Base-by-base conservation (phyloP, 1,139 yeast genomes). In the Citeromyces siamensis region DNA sequence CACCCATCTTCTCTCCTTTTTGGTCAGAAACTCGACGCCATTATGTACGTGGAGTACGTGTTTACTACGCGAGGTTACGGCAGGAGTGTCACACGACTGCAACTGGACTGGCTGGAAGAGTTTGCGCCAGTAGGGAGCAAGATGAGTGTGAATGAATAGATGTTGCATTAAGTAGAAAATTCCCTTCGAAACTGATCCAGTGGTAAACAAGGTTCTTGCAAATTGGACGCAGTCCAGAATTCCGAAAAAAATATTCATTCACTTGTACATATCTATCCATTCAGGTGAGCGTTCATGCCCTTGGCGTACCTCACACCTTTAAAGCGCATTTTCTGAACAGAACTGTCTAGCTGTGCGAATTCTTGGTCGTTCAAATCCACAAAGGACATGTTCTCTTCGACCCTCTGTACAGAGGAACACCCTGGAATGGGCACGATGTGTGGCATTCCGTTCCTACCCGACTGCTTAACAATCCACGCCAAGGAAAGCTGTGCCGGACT, bases 31-130 rank as follows among this genome's bases (percentile, higher is more conserved):
- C 64, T 75, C 35, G 95, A 88, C 46, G 95, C 94, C 3, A 78
- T 90, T 40, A 78, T 93, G 90, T 93, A 85, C 61, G 78, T 86
- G 38, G 98, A 93, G 56, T 86, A 84, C 53, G 96, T 93, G 6
- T 90, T 70, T 55, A 93, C 98, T 3, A 72, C 90, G 28, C 85
- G 85, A 55, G 94, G 95, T 1, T 93, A 88, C 50, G 98, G 95
- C 2, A 67, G 98, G 48, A 79, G 68, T 42, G 95, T 90, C 28
- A 77, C 90, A 34, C 76, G 83, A n/a, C 68, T 93, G 29, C 84
- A 85, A 51, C 60, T 84, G 38, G 71, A 74, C 13, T 90, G 98
- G 98, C 58, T 93, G 35, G 90, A 80, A 50, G 93, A 83, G 45
- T 66, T 79, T 2, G 86, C 93, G 1, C 90, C 90, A 0, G 56